Base-by-base conservation (phyloP, 2,329 filamentous ascomycete genomes). In the Phaeophleospora eucalypticola region DNA sequence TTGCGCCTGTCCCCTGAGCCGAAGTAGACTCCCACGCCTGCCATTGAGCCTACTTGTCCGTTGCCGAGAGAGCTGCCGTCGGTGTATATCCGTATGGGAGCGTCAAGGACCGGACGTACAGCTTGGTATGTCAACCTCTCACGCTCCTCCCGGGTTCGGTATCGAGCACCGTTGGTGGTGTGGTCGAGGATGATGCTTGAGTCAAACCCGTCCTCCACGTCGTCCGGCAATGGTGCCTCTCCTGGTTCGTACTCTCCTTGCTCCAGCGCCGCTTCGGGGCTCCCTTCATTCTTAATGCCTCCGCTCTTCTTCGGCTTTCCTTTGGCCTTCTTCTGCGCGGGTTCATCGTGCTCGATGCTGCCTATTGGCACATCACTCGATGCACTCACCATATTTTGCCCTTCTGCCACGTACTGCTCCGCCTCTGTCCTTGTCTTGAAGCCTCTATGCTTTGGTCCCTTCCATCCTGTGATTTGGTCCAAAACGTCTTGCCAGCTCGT, bases 401-500 rank as follows among this genome's bases (percentile, higher is more conserved):
- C 52, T 36, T 63, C 66, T 32, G 68, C 72, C 41, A 95, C 86
- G 64, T 87, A 96, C 16, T 80, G 80, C 61, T 91, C 81, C 0
- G 91, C 91, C 65, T 94, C 89, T 47, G 74, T 75, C 19, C 62
- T 60, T 4, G 71, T 76, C 33, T 69, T 61, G 53, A 77, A 78
- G 6, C 63, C 64, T 57, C 70, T 71, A 46, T 75, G 80, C 49
- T 77, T 80, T 3, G 80, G 79, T 4, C 82, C 82, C 58, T 84
- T 84, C 62, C 83, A 84, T 2, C 85, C 87, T 24, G 75, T 80
- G 51, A 93, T 87, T 54, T 91, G 86, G 53, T 82, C 74, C 51
- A 84, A 76, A 9, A 86, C 87, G 35, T 82, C 79, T 10, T 77
- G 67, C 89, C 89, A 84, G 44, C 78, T 76, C 3, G 75, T 78